Conservation (phyloP, 2,329 filamentous ascomycete genomes). For the Alternaria solani region DNA sequence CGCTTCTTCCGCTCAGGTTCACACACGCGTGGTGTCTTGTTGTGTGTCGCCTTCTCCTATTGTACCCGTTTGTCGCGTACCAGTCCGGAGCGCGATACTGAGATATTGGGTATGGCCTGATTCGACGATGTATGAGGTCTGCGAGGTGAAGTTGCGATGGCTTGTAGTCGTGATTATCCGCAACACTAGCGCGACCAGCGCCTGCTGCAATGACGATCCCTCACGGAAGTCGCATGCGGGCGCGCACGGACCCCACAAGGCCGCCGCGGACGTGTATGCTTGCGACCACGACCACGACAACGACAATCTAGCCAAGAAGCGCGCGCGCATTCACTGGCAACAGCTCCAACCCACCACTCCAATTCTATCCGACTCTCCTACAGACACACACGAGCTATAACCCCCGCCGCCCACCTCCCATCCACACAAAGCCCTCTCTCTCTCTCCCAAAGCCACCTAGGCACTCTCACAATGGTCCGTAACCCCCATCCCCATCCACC, state of each 20-base stretch:
- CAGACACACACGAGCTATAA: not conserved
- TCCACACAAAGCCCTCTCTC: not conserved
- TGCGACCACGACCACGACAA: not conserved
- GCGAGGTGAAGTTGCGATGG: not conserved
- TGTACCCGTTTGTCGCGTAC: not conserved
- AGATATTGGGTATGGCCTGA: too few species aligned
- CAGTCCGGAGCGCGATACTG: fast-evolving
- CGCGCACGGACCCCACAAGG: conserved; percentile 15
- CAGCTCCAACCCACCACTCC: not conserved
- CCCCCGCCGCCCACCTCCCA: not conserved
- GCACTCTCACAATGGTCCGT: conserved; percentile 22
- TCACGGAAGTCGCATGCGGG: not conserved
- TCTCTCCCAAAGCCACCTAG: not conserved
- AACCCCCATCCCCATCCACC: not conserved
- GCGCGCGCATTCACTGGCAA: not conserved
- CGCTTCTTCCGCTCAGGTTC: not conserved
- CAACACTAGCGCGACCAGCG: not conserved
- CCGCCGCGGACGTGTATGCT: not conserved
- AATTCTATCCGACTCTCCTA: not conserved
- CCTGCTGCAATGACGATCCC: conserved; percentile 11
- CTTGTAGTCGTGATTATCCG: conserved; percentile 1
- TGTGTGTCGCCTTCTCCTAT: too few species aligned
- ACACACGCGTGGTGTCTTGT: too few species aligned
- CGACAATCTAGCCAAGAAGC: not conserved
- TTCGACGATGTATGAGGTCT: not conserved